Evolutionary conservation across 108 stramenopile species (phyloP), one percentile per base, ranked within the genome.

Genomic region (Nitzschia sp.): DNA sequence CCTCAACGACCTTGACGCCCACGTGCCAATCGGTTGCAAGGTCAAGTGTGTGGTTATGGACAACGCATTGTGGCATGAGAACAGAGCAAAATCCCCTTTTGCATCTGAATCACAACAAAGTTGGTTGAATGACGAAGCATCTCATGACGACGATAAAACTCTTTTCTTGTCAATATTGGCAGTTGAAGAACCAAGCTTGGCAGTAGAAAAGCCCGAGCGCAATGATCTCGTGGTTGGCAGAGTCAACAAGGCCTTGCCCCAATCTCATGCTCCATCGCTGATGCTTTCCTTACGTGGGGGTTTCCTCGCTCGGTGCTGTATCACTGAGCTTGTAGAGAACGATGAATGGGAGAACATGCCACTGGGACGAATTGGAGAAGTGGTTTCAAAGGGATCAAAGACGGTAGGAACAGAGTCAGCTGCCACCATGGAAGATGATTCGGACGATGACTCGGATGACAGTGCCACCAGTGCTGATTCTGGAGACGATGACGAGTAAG

Each of bases 321-420:
- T 95, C 44, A 88, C 89, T 12, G 91, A 95, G 42, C 79, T 92
- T 10, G 71, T 77, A 11, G 91, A 92, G 69, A 57, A 71, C 24
- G 87, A 88, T 64, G 88, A 91, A 41, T 95, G 94, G 94, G 76
- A 63, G 20, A 95, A 95, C 63, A 88, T 95, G 89, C 94, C 94
- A 0, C 62, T 95, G 34, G 91, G 88, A 12, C 53, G 69, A 3
- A 3, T 22, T 10, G 14, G 44, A 15, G 34, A 34, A 7, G 7
- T 24, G 55, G 53, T 17, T 22, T 48, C 19, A 22, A 52, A 34
- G 53, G 38, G 14, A 53, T 19, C 15, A 25, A 62, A 53, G 37
- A 40, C 44, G 6, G 43, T 19, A 8, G 60, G 60, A 25, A 73
- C 9, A 2, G 67, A 69, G 17, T 53, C 66, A 12, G 3, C 59